Percentiles rank a stretch among this genome's conserved stretches.
Evolutionary conservation across 805 yeast genomes (phyloP).

Genomic region (Barnettozyma wickerhamii): DNA sequence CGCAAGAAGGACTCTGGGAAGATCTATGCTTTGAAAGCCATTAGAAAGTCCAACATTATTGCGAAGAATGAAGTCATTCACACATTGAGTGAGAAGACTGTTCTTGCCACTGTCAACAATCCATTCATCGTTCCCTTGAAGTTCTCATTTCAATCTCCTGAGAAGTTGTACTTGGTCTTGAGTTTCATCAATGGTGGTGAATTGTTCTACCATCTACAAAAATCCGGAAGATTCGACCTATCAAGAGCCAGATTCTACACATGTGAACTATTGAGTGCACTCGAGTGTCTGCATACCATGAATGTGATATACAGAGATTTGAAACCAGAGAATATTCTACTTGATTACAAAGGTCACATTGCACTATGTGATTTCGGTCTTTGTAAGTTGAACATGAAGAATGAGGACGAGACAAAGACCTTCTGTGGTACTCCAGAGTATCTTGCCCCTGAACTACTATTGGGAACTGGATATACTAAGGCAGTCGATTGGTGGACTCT

Average conservation of each 20-base stretch:
- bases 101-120: slow-evolving; percentile 84
- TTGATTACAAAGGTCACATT: slow-evolving; percentile 96
- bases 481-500: slow-evolving; percentile 99
- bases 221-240: slow-evolving; percentile 82
- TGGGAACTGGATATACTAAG: slow-evolving; percentile 92
- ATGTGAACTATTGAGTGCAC: slow-evolving; percentile 89
- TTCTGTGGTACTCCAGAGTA: slow-evolving; percentile 99
- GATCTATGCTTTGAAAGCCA: slow-evolving; percentile 90
- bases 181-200: slow-evolving; percentile 98
- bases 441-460: slow-evolving; percentile 87
- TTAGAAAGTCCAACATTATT: slow-evolving; percentile 91
- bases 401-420: slow-evolving; percentile 82
- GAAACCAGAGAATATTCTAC: slow-evolving; percentile 91
- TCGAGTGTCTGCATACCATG: slow-evolving; percentile 85
- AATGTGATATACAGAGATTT: slow-evolving; percentile 93
- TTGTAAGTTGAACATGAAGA: slow-evolving; percentile 91
- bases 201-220: slow-evolving; percentile 88
- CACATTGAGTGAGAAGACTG: slow-evolving; percentile 94
- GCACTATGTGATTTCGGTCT: slow-evolving; percentile 97
- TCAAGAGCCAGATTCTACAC: slow-evolving; percentile 90
- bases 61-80: slow-evolving; percentile 94
- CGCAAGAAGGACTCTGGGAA: slow-evolving; percentile 93
- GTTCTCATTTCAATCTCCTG: slow-evolving; percentile 96
- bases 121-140: slow-evolving; percentile 96
- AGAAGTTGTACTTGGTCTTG: slow-evolving; percentile 82